Base-by-base conservation (phyloP, 2,329 filamentous ascomycete genomes). In the Gaeumannomyces sp. region DNA sequence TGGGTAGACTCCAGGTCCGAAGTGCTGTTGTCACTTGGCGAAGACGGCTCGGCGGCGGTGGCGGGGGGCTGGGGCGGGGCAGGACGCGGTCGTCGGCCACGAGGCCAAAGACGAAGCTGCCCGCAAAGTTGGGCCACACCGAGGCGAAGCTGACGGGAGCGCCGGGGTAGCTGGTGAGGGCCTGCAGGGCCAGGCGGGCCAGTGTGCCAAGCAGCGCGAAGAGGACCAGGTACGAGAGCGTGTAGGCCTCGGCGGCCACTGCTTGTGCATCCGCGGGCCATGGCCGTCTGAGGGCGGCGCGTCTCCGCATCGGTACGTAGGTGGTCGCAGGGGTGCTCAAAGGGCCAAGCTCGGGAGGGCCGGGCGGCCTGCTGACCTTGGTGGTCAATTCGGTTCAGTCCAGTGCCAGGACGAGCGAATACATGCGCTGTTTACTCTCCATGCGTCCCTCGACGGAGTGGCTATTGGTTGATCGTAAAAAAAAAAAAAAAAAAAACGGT, bases 191-290 rank as follows among this genome's bases (percentile, higher is more conserved):
- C 0, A 97, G 79, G 14, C 94, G 86, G 0, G 92, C 91, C 31
- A 97, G 83, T 0, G 93, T 95, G 50, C 94, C 94, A 56, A 94
- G 77, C 25, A 97, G 83, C 25, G 93, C 88, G 76, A 97, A 97
- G 72, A 97, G 82, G 66, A 96, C 81, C 29, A 97, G 85, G 75
- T 96, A 92, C 0, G 91, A 93, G 66, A 93, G 73, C 2, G 88
- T 93, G 76, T 93, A 91, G 66, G 89, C 69, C 70, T 86, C 77
- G 1, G 85, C 89, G 11, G 79, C 80, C 33, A 80, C 45, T 7
- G 45, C 45, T 11, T n/a, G 45, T n/a, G 45, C 45, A 45, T 11
- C 65, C 75, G 78, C 1, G 87, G 88, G 29, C 82, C 75, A 22
- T 11, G 61, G 7, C 53, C 27, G 38, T 27, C 8, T 28, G 28